Base-by-base conservation (phyloP, 805 yeast genomes). In the Helenozyma rhizophorensis region DNA sequence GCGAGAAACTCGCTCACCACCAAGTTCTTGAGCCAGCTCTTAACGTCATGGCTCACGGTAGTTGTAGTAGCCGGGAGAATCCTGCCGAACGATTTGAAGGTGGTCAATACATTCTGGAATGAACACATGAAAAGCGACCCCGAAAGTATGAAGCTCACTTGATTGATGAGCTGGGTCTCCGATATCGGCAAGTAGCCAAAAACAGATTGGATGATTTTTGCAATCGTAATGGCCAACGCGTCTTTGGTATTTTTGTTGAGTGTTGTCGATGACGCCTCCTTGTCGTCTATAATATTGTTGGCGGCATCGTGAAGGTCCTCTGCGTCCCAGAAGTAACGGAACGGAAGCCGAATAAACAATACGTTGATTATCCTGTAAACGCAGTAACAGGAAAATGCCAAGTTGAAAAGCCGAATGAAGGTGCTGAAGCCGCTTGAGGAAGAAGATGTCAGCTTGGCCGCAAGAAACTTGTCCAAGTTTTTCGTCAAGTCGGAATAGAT, bases 61-160 rank as follows among this genome's bases (percentile, higher is more conserved):
- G 45, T 37, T 10, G 38, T 30, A 33, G 48, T 53, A 5, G 55
- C 33, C 2, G 66, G 62, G 25, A 60, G 50, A 16, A 56, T 38
- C 22, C 51, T 47, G 8, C 60, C 54, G 11, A 80, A 55, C 21
- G 80, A 79, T 25, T 74, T 69, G 37, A 81, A 70, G 0, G 89
- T 80, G 25, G 70, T 58, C 29, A 70, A 53, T 1, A 82, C 88
- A 34, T 80, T 80, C 16, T 82, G 77, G 45, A 82, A 69, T 1
- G 86, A 78, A 37, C 82, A 70, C 1, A 74, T 48, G 45, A 82
- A 81, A 32, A 82, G 60, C 11, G 71, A 66, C 9, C 80, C 76
- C 1, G 85, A 76, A 11, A 81, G 49, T 2, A 76, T 41, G 37
- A 81, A 67, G 27, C 74, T 62, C 24, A 74, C 55, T 44, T 65